Conservation (phyloP, 2,329 filamentous ascomycete species). For the Gliomastix tumulicola region DNA sequence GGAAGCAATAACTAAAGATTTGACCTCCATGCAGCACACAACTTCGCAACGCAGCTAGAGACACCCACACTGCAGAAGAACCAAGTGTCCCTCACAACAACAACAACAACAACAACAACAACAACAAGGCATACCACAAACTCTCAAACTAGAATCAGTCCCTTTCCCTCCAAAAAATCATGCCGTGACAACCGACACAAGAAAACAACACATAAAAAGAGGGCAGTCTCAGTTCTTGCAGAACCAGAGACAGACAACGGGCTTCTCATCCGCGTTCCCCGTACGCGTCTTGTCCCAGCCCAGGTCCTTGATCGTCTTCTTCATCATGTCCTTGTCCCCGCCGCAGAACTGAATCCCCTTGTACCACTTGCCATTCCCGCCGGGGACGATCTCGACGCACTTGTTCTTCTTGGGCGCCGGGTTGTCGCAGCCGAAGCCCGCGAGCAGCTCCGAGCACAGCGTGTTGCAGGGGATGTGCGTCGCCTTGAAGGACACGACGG, state of each 20-base stretch:
- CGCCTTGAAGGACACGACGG: conserved; percentile 36
- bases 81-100: too few relatives aligned
- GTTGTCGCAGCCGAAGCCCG: conserved; percentile 51
- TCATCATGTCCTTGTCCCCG: conserved; percentile 38
- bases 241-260: conserved; percentile 54
- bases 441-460: conserved; percentile 48
- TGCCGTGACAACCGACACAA: too few relatives aligned
- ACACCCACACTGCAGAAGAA: too few relatives aligned
- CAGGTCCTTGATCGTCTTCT: conserved; percentile 43
- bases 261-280: conserved; percentile 38
- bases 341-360: conserved; percentile 45
- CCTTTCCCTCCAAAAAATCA: too few relatives aligned
- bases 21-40: too few relatives aligned
- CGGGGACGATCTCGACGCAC: conserved; percentile 48
- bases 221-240: conserved; percentile 45
- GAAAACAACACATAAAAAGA: too few relatives aligned
- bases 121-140: too few relatives aligned
- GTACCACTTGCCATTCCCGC: conserved; percentile 52
- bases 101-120: too few relatives aligned
- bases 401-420: conserved; percentile 42
- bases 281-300: conserved; percentile 51
- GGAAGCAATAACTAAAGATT: too few relatives aligned
- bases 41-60: too few relatives aligned
- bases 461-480: conserved; percentile 45
- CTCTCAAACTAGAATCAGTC: too few relatives aligned